Conservation (phyloP, 2,329 filamentous ascomycete genomes). For the Penicillium freii region DNA sequence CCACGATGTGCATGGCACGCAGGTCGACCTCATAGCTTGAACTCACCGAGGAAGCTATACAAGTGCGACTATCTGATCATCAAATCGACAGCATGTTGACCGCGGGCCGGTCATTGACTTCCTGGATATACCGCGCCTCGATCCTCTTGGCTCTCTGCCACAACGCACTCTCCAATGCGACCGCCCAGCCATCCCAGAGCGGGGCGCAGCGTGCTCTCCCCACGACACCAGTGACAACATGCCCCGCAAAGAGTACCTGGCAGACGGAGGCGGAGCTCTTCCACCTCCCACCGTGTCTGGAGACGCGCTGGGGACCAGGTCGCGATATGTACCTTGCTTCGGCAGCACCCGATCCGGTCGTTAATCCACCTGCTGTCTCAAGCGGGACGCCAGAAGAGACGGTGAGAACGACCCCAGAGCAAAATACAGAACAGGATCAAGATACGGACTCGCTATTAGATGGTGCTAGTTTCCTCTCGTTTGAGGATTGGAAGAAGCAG, state of each 20-base stretch:
- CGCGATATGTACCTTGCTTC: background rate
- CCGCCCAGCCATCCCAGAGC: constrained; percentile 1
- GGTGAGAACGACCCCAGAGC: background rate
- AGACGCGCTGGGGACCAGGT: constrained; percentile 12
- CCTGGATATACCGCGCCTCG: constrained; percentile 9
- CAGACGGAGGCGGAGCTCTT: constrained; percentile 18
- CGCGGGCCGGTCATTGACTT: constrained; percentile 9
- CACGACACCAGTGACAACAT: constrained; percentile 7
- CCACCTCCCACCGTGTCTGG: constrained; percentile 15
- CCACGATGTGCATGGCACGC: constrained; percentile 16
- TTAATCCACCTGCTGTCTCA: background rate
- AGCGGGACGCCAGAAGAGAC: constrained; percentile 2
- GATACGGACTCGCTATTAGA: constrained; percentile 67
- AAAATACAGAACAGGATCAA: constrained; percentile 42
- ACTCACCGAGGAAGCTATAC: constrained; percentile 7
- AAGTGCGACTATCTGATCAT: background rate
- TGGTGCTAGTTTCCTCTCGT: constrained; percentile 85
- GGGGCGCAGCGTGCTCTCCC: background rate
- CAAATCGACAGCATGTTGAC: constrained; percentile 14
- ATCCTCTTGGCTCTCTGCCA: constrained; percentile 10
- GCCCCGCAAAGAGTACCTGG: constrained; percentile 14
- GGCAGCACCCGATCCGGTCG: background rate
- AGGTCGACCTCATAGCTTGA: constrained; percentile 2
- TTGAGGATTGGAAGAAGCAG: constrained; percentile 97
- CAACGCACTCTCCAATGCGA: constrained; percentile 2